A percentile compares a stretch with the other conserved stretches of the same genome.
phyloP scores from a whole-genome alignment of 768 basidiomycete genomes.

The Agaricus blazei region DNA sequence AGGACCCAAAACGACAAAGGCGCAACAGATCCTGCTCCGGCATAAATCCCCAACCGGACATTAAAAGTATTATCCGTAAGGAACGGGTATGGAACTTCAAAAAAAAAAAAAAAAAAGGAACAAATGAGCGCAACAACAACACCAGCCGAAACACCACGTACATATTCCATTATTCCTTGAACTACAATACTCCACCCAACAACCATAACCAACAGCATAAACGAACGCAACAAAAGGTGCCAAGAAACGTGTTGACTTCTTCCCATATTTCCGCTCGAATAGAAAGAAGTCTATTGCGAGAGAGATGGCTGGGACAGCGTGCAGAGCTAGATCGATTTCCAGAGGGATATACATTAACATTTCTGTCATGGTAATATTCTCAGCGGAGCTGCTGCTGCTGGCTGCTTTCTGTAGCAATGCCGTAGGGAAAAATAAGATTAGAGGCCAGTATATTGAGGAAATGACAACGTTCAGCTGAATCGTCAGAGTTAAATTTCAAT shows the following conservation, averaged over 20 bases:
- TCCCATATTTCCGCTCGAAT: conserved; percentile 53
- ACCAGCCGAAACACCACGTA: conserved; percentile 27
- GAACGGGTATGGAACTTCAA: conserved; percentile 79
- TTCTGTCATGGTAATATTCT: conserved; percentile 25
- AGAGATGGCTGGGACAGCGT: conserved; percentile 54
- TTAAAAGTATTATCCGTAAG: conserved; percentile 53
- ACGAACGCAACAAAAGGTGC: conserved; percentile 24
- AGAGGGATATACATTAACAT: conserved; percentile 40
- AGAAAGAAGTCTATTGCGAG: conserved; percentile 65
- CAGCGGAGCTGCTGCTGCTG: conserved; percentile 13
- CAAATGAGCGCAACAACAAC: background rate
- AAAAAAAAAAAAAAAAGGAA: no score
- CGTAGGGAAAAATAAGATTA: conserved; percentile 48
- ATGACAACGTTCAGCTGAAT: conserved; percentile 31
- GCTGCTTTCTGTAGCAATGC: conserved; percentile 42
- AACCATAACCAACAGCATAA: conserved; percentile 44
- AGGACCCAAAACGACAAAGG: conserved; percentile 51
- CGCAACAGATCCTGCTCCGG: conserved; percentile 43
- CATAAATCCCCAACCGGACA: conserved; percentile 57
- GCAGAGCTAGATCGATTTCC: conserved; percentile 56
- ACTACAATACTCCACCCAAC: conserved; percentile 67
- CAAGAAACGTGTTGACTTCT: conserved; percentile 18
- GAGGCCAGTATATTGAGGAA: conserved; percentile 63
- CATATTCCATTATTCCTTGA: conserved; percentile 50
- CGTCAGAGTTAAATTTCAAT: background rate